Evolutionary conservation across 1,284 basidiomycete genomes (phyloP).

Genomic region (Sanghuangporus weigelae): DNA sequence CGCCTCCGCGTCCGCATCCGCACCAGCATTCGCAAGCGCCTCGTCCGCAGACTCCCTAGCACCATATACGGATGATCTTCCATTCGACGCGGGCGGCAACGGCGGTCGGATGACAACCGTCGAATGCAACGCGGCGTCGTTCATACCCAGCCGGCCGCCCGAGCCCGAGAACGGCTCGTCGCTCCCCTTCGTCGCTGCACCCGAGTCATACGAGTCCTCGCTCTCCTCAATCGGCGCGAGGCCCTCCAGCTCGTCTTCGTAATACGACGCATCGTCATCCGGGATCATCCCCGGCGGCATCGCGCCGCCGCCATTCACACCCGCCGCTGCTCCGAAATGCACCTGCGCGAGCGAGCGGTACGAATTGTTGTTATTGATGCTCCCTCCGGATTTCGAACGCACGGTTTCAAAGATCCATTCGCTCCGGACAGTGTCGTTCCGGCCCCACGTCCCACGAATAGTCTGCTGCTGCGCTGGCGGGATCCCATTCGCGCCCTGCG

Average conservation of each 20-base stretch:
- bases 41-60: background rate
- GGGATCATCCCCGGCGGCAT: slow-evolving; percentile 52
- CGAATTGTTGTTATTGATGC: slow-evolving; percentile 35
- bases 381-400: slow-evolving; percentile 65
- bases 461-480: slow-evolving; percentile 36
- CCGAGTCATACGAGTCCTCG: slow-evolving; percentile 20
- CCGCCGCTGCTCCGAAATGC: slow-evolving; percentile 19
- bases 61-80: background rate
- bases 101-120: slow-evolving; percentile 57
- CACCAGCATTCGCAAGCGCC: background rate
- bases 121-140: slow-evolving; percentile 53
- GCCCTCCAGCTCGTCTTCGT: slow-evolving; percentile 26
- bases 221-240: slow-evolving; percentile 18
- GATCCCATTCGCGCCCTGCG: background rate
- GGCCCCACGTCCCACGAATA: slow-evolving; percentile 59
- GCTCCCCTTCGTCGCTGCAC: slow-evolving; percentile 45
- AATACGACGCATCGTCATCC: slow-evolving; percentile 37
- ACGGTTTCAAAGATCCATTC: slow-evolving; percentile 97
- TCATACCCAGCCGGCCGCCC: slow-evolving; percentile 41
- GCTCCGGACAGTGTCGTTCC: slow-evolving; percentile 68
- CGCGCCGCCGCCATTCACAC: background rate
- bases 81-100: slow-evolving; percentile 23
- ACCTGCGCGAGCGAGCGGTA: slow-evolving; percentile 15
- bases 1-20: background rate
- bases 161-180: slow-evolving; percentile 35